These are phyloP conservation scores for Akanthomyces dipterigenus DNA, from an alignment of 2,329 filamentous ascomycete genomes.

Conservation along the genomic window DNA sequence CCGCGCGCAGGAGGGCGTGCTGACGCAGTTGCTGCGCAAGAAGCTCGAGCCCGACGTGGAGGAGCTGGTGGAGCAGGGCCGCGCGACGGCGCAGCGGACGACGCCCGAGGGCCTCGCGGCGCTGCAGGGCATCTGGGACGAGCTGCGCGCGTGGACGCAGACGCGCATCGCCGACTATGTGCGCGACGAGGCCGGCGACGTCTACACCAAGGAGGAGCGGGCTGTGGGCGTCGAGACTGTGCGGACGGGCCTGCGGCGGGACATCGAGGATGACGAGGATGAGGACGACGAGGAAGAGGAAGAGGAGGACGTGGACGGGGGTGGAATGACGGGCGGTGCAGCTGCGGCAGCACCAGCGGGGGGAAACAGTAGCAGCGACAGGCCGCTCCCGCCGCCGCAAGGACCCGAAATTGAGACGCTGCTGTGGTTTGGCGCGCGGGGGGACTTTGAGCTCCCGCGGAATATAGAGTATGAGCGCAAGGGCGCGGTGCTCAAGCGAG, in stretches of 20 bases:
- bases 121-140: constrained; percentile 52
- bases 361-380: constrained; percentile 14
- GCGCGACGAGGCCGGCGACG: constrained; percentile 43
- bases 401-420: constrained; percentile 40
- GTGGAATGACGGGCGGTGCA: constrained; percentile 26
- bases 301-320: constrained; percentile 45
- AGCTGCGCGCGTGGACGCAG: constrained; percentile 35
- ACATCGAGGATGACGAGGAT: constrained; percentile 49
- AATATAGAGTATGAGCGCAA: constrained; percentile 39
- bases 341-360: constrained; percentile 14
- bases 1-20: constrained; percentile 57
- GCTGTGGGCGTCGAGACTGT: constrained; percentile 61
- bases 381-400: constrained; percentile 20
- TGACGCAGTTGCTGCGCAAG: constrained; percentile 69
- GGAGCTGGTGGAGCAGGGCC: constrained; percentile 61
- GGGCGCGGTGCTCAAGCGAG: constrained; percentile 22
- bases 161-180: constrained; percentile 36
- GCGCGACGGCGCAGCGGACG: constrained; percentile 35
- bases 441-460: constrained; percentile 36
- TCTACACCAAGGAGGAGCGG: constrained; percentile 67
- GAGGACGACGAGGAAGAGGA: constrained; percentile 52
- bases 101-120: constrained; percentile 37
- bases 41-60: constrained; percentile 76
- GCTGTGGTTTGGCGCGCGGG: constrained; percentile 39
- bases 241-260: constrained; percentile 60